These are phyloP conservation scores for Acanthamoeba royreba DNA, from an alignment of 208 protist genomes.

Conservation along the genomic window DNA sequence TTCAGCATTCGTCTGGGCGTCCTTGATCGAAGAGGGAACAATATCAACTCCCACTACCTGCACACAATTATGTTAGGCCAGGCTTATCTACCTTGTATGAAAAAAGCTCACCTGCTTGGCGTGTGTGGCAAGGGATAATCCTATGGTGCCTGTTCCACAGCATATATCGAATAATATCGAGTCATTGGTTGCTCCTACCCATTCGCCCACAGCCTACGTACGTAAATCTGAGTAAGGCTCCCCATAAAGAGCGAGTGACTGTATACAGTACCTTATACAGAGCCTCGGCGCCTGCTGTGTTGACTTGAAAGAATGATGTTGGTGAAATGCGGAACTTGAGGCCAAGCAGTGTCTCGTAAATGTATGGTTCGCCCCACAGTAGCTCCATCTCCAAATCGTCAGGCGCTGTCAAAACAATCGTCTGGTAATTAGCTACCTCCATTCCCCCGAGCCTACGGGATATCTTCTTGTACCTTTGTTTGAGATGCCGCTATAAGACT, in stretches of 20 bases:
- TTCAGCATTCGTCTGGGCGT: slow-evolving; percentile 86
- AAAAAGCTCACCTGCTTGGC: background rate
- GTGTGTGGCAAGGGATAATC: slow-evolving; percentile 81
- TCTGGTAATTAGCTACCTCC: background rate
- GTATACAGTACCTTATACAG: slow-evolving; percentile 84
- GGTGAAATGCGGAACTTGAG: slow-evolving; percentile 88
- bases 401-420: background rate
- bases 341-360: background rate
- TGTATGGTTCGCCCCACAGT: background rate
- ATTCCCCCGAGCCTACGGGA: background rate
- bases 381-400: background rate
- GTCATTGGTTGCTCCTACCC: slow-evolving; percentile 55
- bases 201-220: background rate
- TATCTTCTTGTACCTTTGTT: background rate
- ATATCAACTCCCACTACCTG: slow-evolving; percentile 93
- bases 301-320: slow-evolving; percentile 94
- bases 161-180: slow-evolving; percentile 93
- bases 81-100: background rate
- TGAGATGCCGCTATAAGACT: background rate
- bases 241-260: slow-evolving; percentile 31
- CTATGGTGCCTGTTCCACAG: slow-evolving; percentile 94
- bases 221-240: background rate
- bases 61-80: background rate
- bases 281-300: slow-evolving; percentile 86
- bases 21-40: slow-evolving; percentile 83